Evolutionary conservation across 495 filamentous ascomycete species (phyloP), one percentile per base, ranked within the genome.

Genomic region (Pyronema omphalodes): DNA sequence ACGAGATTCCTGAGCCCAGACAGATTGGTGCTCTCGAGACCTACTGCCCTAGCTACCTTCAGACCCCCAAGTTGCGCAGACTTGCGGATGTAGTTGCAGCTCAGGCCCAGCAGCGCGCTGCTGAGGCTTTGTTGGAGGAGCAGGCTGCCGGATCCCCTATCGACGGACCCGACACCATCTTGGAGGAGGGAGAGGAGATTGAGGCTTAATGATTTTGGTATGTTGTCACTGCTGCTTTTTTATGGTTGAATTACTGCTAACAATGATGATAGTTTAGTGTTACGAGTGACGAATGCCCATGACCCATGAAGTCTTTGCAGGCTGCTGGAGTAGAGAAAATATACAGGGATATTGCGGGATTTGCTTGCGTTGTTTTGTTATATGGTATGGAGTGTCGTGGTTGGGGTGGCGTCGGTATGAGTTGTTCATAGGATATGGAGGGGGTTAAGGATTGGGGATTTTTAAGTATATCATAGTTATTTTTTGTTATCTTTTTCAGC

Each of bases 1-100:
- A 96, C 65, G 93, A 96, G 69, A 96, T 99, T 64, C 89, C 93
- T 17, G 93, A 96, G 66, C 93, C 93, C 18, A 78, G 93, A 55
- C 82, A 83, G 33, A 99, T 99, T 65, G 94, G 87, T 1, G 93
- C 93, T 34, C 66, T 99, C 61, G 93, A 99, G 72, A 99, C 93
- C 7, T 96, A 96, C 66, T 94, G 91, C 15, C 93, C 91, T 36
- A 91, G 86, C 15, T 95, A 91, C 88, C 76, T 99, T 45, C 93
- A 95, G 83, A 95, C 88, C 17, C 88, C 89, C 19, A 79, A 88
- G 46, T 69, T 99, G 54, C 93, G 94, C 71, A 80, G 93, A 44
- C 73, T 99, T 52, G 93, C 93, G 39, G 93, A 99, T 70, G 95
- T 99, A 63, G 93, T 99, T 34, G 91, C 85, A 36, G 83, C 86